phyloP scores from a whole-genome alignment of 805 yeast species.

The Saccharomycopsis malanga region DNA sequence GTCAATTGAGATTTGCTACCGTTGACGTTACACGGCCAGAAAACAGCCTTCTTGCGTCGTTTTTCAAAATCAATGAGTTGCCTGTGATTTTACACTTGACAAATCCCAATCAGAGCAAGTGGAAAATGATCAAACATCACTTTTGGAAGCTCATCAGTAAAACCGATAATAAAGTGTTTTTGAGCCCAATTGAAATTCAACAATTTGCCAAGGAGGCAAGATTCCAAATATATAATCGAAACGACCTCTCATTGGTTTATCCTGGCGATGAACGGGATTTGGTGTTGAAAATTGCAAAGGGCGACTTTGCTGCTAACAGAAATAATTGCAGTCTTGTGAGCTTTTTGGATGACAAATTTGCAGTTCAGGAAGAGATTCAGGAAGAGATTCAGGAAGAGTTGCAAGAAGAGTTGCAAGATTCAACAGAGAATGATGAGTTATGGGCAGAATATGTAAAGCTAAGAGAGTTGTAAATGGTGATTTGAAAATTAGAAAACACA shows the following conservation, averaged over 20 bases:
- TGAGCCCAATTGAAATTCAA: not conserved
- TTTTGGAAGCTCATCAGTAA: not conserved
- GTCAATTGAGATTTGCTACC: not conserved
- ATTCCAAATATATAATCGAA: constrained; percentile 1
- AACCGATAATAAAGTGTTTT: not conserved
- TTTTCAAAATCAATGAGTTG: constrained; percentile 4
- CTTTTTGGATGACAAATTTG: not conserved
- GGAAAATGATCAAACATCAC: not conserved
- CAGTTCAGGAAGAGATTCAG: not conserved
- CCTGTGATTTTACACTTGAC: constrained; percentile 5
- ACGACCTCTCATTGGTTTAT: not conserved
- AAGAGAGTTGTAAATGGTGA: not conserved
- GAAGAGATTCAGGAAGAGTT: not conserved
- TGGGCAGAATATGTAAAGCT: not conserved
- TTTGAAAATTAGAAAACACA: too few species aligned
- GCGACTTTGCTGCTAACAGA: not conserved
- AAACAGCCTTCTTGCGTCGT: not conserved
- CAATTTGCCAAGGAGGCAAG: not conserved
- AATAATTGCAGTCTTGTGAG: not conserved
- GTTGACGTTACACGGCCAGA: constrained; percentile 1
- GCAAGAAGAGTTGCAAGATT: not conserved
- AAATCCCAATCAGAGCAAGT: not conserved
- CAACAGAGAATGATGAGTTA: not conserved
- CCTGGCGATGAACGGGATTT: not conserved
- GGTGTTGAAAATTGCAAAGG: not conserved